Evolutionary conservation across 163 green algal species (phyloP), one percentile per base, ranked within the genome.

Genomic region (Volvox carteri): DNA sequence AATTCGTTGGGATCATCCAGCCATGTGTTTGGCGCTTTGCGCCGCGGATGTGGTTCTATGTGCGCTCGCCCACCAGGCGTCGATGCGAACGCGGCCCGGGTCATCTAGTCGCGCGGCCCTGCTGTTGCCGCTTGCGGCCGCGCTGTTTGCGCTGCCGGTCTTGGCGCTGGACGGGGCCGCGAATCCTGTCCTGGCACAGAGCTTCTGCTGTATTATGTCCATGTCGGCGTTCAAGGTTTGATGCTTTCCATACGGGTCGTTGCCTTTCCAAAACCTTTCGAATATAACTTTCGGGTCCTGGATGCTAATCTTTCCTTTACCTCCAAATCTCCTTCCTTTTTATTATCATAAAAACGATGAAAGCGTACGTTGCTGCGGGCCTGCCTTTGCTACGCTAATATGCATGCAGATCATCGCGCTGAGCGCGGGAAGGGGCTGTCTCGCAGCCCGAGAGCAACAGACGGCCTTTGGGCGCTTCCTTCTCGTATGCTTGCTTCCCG

Each of bases 211-310:
- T 6, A 46, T 88, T 16, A 21, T 81, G 14, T 75, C 48, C 16
- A 88, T 81, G 68, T 48, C 35, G 1, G 83, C 83, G 2, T 88
- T 88, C 14, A 88, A 88, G 83, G 83, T 88, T 9, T 14, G 73
- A 37, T 35, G n/a, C n/a, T n/a, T n/a, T n/a, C n/a, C n/a, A n/a
- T n/a, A n/a, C n/a, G n/a, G n/a, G n/a, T n/a, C n/a, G n/a, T n/a
- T n/a, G n/a, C n/a, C n/a, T n/a, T n/a, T n/a, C n/a, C n/a, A n/a
- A n/a, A n/a, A n/a, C n/a, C n/a, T n/a, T n/a, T n/a, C n/a, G n/a
- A n/a, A n/a, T n/a, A n/a, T n/a, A n/a, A n/a, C n/a, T n/a, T n/a
- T n/a, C n/a, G n/a, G n/a, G n/a, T n/a, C n/a, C n/a, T n/a, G n/a
- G n/a, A n/a, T n/a, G n/a, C n/a, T n/a, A n/a, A n/a, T n/a, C n/a